Base-by-base conservation (phyloP, 2,329 filamentous ascomycete species). In the Apiospora sp. region DNA sequence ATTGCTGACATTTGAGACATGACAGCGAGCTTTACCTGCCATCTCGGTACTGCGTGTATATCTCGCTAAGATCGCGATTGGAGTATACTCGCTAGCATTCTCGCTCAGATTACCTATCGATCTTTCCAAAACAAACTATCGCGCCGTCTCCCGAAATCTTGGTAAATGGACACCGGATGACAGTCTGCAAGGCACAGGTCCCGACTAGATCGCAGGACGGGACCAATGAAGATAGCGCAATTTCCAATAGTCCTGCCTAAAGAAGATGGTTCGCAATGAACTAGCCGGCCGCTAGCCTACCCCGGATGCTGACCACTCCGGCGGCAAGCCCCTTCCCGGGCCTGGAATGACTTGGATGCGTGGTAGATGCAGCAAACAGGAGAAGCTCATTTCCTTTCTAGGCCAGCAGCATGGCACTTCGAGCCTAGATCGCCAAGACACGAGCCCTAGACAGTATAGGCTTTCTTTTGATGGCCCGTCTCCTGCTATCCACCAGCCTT, bases 271-370 rank as follows among this genome's bases (percentile, higher is more conserved):
- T 64, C 58, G 34, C 22, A 10, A 34, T 41, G 58, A 10, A 41
- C 58, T 41, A 64, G 22, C 19, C 58, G 41, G 58, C 58, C 58
- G 34, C 58, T 64, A 64, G 58, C 4, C 41, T 64, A 64, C 58
- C 58, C 58, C 58, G 58, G 58, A 64, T 64, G 58, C 5, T 64
- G 58, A 64, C 58, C 58, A 41, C 34, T 64, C 58, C 58, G 58
- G 58, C 58, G 58, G 58, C 58, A 64, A 64, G 1, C 12, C 58
- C 58, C 58, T 41, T 64, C 58, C 58, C 58, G 58, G 58, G 19
- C 58, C 19, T 41, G 58, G 58, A 64, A 22, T 64, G 58, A 41
- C 19, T 64, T 41, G 12, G n/a, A 37, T 51, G 24, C n/a, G 49
- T 51, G n/a, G n/a, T 24, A 14, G n/a, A 51, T n/a, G 58, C 34